Evolutionary conservation across 768 basidiomycete species (phyloP), one percentile per base, ranked within the genome.

Genomic region (Dacryopinax primogenitus): DNA sequence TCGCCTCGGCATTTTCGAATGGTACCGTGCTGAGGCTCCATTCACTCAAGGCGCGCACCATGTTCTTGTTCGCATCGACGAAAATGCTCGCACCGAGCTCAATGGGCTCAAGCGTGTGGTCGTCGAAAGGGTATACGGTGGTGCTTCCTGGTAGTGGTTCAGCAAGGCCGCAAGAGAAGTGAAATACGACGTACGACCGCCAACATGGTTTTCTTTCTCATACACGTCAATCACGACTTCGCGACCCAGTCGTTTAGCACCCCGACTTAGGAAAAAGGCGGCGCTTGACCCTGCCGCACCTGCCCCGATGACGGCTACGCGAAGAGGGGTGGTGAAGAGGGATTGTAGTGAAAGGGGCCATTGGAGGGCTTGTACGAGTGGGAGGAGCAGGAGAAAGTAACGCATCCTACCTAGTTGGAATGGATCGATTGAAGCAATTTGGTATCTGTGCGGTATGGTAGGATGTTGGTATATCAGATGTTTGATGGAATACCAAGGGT

Each of bases 21-120:
- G 77, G 75, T 33, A 70, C 72, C 63, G 80, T 78, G 1, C 81
- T 83, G 23, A 94, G 78, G 67, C 86, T 86, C 74, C 92, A 93
- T 64, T 90, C 90, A 36, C 87, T 79, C 0, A 85, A 81, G 1
- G 93, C 94, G 64, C 90, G 83, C 77, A 79, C 77, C 63, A 87
- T 63, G 72, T 86, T 86, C 72, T 78, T 85, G 77, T 96, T 92
- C 1, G 72, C 69, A 15, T 62, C 63, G 30, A 94, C 86, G 71
- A 94, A 96, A 65, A 94, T 86, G n/a, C 86, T 87, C 0, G 86
- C 94, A 0, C 93, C 94, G 0, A 94, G 78, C 71, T 96, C 94
- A 28, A 90, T 75, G 26, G 85, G 83, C 28, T 80, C 79, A 18
- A 87, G 78, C 2, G 76, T 72, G 47, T 82, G 75, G 68, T 85